Percentiles rank a stretch among this genome's conserved stretches.
These are phyloP conservation scores for Podospora pseudocomata DNA, from an alignment of 495 filamentous ascomycete species.

Conservation along the genomic window DNA sequence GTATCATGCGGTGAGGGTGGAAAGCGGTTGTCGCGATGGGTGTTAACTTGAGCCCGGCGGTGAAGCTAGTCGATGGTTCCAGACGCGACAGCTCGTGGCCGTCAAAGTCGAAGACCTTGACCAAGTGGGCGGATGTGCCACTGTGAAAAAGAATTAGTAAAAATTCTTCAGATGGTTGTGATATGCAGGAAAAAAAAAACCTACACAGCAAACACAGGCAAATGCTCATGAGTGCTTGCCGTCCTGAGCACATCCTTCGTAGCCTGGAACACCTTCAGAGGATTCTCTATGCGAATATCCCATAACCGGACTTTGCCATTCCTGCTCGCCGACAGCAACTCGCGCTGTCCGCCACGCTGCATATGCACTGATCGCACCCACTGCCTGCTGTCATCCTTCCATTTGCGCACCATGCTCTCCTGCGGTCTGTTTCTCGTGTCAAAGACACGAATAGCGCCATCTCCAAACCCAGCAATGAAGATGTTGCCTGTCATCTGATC, in stretches of 20 bases:
- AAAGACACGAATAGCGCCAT: slow-evolving; percentile 93
- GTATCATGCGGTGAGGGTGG: slow-evolving; percentile 90
- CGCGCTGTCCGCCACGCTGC: slow-evolving; percentile 89
- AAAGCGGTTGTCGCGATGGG: slow-evolving; percentile 89
- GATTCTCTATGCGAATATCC: slow-evolving; percentile 84
- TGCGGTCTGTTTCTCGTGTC: slow-evolving; percentile 79
- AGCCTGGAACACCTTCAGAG: slow-evolving; percentile 67
- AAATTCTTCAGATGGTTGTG: background rate
- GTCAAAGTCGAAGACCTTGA: slow-evolving; percentile 89
- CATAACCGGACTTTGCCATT: slow-evolving; percentile 93
- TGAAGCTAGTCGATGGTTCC: slow-evolving; percentile 85
- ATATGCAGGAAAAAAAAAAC: slow-evolving; percentile 33
- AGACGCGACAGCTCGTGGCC: slow-evolving; percentile 70
- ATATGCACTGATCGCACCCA: slow-evolving; percentile 97
- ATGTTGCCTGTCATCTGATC: slow-evolving; percentile 96
- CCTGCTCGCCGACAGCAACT: slow-evolving; percentile 79
- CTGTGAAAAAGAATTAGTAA: slow-evolving; percentile 44
- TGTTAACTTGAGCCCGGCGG: slow-evolving; percentile 65
- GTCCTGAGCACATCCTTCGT: slow-evolving; percentile 78
- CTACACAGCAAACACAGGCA: slow-evolving; percentile 94
- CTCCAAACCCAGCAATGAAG: slow-evolving; percentile 93
- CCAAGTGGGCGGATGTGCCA: slow-evolving; percentile 79
- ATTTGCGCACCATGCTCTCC: slow-evolving; percentile 86
- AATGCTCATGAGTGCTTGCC: slow-evolving; percentile 91
- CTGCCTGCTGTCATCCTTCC: slow-evolving; percentile 79